phyloP scores from a whole-genome alignment of 2,329 filamentous ascomycete species.

The Botrytis aclada region DNA sequence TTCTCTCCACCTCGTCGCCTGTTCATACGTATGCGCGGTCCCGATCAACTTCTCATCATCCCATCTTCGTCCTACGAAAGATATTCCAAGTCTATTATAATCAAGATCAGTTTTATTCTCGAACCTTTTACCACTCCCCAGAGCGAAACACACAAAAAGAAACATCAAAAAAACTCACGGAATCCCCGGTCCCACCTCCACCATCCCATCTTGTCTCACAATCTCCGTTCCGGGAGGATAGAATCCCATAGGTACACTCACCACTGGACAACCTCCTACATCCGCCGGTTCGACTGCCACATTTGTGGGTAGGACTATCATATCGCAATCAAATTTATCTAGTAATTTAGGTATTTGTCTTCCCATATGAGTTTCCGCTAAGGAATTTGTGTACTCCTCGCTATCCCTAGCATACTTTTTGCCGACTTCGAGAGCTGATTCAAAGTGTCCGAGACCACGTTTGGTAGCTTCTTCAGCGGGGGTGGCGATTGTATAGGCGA shows the following conservation, averaged over 20 bases:
- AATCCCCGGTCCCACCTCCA: slow-evolving; percentile 1
- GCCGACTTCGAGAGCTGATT: neutral
- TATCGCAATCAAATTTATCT: slow-evolving; percentile 9
- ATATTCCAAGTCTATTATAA: slow-evolving; percentile 39
- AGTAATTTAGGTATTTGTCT: slow-evolving; percentile 9
- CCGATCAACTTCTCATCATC: slow-evolving; percentile 59
- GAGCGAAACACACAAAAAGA: neutral
- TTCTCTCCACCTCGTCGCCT: slow-evolving; percentile 26
- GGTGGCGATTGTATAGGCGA: neutral
- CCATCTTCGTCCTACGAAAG: slow-evolving; percentile 58
- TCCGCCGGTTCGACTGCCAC: neutral
- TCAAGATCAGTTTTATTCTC: neutral
- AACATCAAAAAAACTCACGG: slow-evolving; percentile 4
- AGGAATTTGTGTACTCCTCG: slow-evolving; percentile 7
- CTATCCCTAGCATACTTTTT: neutral
- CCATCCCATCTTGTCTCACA: neutral
- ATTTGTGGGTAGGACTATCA: slow-evolving; percentile 4
- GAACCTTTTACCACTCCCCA: no score
- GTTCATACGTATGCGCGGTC: slow-evolving; percentile 64
- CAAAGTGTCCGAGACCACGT: neutral
- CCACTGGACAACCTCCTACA: slow-evolving; percentile 4
- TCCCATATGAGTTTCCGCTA: neutral
- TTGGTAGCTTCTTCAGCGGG: neutral
- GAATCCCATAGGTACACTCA: slow-evolving; percentile 8
- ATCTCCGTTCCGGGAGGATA: neutral